A percentile compares a stretch with the other conserved stretches of the same genome.
These are phyloP conservation scores for Macrocystidia cucumis DNA, from an alignment of 1,284 basidiomycete genomes.

Conservation along the genomic window DNA sequence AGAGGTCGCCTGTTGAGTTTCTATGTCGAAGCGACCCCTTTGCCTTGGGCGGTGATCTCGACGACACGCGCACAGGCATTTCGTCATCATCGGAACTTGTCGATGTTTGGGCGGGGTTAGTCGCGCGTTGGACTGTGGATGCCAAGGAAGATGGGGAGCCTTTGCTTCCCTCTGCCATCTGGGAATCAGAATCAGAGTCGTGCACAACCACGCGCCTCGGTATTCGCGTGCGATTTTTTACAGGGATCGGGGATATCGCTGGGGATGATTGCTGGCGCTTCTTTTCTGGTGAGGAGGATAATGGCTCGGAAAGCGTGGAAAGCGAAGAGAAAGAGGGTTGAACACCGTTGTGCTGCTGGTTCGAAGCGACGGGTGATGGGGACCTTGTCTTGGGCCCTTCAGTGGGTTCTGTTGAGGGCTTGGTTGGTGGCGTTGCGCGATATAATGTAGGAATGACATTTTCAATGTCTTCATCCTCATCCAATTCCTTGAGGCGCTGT, in stretches of 20 bases:
- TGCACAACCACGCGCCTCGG: slow-evolving; percentile 13
- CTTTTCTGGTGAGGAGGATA: not conserved
- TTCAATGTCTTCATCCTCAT: slow-evolving; percentile 22
- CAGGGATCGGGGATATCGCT: no score
- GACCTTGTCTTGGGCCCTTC: no score
- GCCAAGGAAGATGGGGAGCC: slow-evolving; percentile 18
- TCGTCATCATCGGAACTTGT: slow-evolving; percentile 31
- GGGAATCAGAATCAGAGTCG: slow-evolving; percentile 23
- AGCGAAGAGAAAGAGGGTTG: no score
- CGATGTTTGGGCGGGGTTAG: slow-evolving; percentile 35
- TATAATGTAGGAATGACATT: slow-evolving; percentile 7
- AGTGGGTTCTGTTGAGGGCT: no score
- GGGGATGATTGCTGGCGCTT: no score
- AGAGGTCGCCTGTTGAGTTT: slow-evolving; percentile 14
- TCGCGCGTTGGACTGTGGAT: slow-evolving; percentile 22
- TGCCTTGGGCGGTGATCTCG: slow-evolving; percentile 13
- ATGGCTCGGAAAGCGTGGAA: not conserved
- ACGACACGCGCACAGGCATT: slow-evolving; percentile 12
- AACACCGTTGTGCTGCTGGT: no score
- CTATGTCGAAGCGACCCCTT: no score
- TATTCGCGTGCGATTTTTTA: slow-evolving; percentile 9
- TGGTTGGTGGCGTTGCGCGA: no score
- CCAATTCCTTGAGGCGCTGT: slow-evolving; percentile 24
- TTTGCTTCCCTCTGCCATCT: slow-evolving; percentile 13
- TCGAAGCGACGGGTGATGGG: no score